These are phyloP conservation scores for Stemphylium lycopersici DNA, from an alignment of 2,329 filamentous ascomycete genomes.

Conservation along the genomic window DNA sequence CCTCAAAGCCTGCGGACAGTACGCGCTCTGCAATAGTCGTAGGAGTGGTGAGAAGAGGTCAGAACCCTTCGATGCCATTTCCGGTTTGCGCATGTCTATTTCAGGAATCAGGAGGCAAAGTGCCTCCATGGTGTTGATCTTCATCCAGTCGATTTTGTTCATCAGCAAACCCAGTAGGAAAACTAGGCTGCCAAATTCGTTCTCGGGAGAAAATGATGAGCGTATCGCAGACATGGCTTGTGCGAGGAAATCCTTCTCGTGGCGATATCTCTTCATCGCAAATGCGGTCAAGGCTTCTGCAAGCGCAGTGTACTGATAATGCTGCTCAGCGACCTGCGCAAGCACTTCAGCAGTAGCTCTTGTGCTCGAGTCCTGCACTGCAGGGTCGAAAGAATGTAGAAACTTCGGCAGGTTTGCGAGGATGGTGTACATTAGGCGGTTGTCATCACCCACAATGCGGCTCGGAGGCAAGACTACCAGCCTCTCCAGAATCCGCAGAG, in stretches of 20 bases:
- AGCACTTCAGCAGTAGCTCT: slow-evolving; percentile 72
- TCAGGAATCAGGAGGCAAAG: slow-evolving; percentile 84
- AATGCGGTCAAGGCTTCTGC: slow-evolving; percentile 73
- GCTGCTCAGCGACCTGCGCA: slow-evolving; percentile 74
- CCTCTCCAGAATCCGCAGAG: slow-evolving; percentile 77
- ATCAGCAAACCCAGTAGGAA: slow-evolving; percentile 92
- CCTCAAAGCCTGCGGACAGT: slow-evolving; percentile 88
- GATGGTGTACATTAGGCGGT: slow-evolving; percentile 81
- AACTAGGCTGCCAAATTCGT: slow-evolving; percentile 84
- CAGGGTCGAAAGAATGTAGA: slow-evolving; percentile 76
- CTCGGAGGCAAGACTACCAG: slow-evolving; percentile 81
- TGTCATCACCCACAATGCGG: slow-evolving; percentile 79
- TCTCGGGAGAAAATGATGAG: slow-evolving; percentile 77
- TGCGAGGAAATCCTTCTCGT: slow-evolving; percentile 75
- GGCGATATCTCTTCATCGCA: slow-evolving; percentile 68
- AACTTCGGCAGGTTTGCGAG: slow-evolving; percentile 91
- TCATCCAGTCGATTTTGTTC: slow-evolving; percentile 87
- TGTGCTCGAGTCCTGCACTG: slow-evolving; percentile 54
- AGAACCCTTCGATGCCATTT: slow-evolving; percentile 88
- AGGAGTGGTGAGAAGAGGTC: slow-evolving; percentile 94
- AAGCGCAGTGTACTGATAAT: slow-evolving; percentile 71
- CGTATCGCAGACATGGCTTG: slow-evolving; percentile 77
- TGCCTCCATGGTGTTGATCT: slow-evolving; percentile 89
- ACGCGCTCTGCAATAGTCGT: slow-evolving; percentile 87
- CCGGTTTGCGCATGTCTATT: slow-evolving; percentile 89